Conservation (phyloP, 176 grass and related monocot species). For the Carex kokanica region DNA sequence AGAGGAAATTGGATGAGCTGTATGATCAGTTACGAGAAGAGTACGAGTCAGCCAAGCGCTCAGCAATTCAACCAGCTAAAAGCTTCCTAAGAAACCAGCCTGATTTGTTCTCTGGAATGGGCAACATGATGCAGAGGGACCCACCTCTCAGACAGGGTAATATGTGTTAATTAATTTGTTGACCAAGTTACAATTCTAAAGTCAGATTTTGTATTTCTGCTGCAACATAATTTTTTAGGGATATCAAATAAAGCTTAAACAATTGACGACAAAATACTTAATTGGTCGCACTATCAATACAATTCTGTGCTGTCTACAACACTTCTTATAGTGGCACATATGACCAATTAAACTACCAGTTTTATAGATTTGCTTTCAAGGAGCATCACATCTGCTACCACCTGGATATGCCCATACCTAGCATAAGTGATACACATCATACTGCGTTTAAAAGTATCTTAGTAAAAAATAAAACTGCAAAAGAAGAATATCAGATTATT, state of each 20-base stretch:
- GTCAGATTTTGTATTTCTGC: background rate
- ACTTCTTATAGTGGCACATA: background rate
- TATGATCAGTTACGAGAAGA: slow-evolving; percentile 79
- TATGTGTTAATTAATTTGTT: slow-evolving; percentile 22
- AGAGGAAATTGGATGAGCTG: slow-evolving; percentile 92
- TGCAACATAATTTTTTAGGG: no score
- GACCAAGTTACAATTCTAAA: background rate
- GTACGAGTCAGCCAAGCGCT: slow-evolving; percentile 64
- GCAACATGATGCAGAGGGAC: slow-evolving; percentile 41
- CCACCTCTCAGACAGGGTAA: slow-evolving; percentile 54
- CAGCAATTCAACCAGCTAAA: slow-evolving; percentile 64
- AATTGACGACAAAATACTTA: background rate
- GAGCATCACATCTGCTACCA: background rate
- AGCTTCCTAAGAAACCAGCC: slow-evolving; percentile 60
- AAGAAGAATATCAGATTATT: slow-evolving; percentile 59
- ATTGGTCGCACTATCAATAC: background rate
- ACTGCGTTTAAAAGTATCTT: background rate
- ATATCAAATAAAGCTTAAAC: background rate
- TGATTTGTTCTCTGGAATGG: slow-evolving; percentile 60
- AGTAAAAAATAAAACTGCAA: slow-evolving; percentile 20
- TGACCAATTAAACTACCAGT: background rate
- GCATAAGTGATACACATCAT: background rate
- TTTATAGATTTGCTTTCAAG: background rate
- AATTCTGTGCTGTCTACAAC: background rate
- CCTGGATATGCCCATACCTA: background rate